Evolutionary conservation across 768 basidiomycete species (phyloP), one percentile per base, ranked within the genome.

Genomic region (Leccinellum luteum): DNA sequence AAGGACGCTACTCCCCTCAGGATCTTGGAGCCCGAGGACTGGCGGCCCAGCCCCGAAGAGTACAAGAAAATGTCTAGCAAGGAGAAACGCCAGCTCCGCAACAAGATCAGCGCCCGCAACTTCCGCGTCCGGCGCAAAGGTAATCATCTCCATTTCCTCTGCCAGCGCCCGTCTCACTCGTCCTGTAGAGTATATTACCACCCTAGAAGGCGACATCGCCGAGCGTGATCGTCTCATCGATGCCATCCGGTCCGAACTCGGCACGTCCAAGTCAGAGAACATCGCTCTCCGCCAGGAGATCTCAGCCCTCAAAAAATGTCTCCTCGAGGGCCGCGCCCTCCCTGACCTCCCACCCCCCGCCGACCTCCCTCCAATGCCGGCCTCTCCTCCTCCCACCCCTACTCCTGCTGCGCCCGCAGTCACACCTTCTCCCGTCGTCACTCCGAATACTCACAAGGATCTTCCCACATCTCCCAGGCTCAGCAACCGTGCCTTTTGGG

Each of bases 81-180:
- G 76, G 95, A 98, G 78, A 98, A 98, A 74, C 78, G 97, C 9
- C 96, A 98, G 72, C 77, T 98, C 44, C 73, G 96, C 51, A 99
- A 99, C 78, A 99, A 99, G 85, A 94, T 98, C 64, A 89, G 87
- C 62, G 96, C 96, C 0, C 78, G 95, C 54, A 97, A 96, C 70
- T 98, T 98, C 75, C 81, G 96, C n/a, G 91, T 94, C 28, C 78
- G 96, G 35, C 80, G 94, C 72, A 98, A 98, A 78, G 95, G 92
- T 90, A 28, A 48, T 74, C 69, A 5, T 2, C 8, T 9, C 3
- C 27, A 21, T n/a, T 9, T 2, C 2, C 15, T 28, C 1, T 45
- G 3, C 17, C 12, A 6, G 10, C 7, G 7, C 2, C 10, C 17
- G 8, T 44, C 51, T 64, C 23, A 58, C 8, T 45, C 10, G 13